These are phyloP conservation scores for Babesia ovata DNA, from an alignment of 169 alveolate genomes.

Conservation along the genomic window DNA sequence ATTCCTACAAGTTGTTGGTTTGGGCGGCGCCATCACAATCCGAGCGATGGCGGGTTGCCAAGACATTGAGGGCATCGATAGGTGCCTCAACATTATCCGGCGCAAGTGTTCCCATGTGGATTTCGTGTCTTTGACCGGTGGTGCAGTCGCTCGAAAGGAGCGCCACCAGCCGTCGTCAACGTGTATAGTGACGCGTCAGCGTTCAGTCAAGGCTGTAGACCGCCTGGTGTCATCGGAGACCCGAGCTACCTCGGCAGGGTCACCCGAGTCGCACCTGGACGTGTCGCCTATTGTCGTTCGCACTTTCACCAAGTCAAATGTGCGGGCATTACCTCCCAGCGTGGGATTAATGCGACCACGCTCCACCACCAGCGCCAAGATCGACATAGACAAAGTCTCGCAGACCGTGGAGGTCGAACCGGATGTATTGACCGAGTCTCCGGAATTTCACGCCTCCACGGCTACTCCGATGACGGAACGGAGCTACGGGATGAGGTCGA, in stretches of 20 bases:
- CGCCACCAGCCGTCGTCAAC: conserved; percentile 14
- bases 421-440: neutral
- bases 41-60: neutral
- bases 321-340: conserved; percentile 21
- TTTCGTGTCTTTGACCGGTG: neutral
- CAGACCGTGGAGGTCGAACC: neutral
- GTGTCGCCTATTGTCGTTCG: conserved; percentile 38
- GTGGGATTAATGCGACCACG: conserved; percentile 14
- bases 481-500: conserved; percentile 6
- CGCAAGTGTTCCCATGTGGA: neutral
- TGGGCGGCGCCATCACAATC: neutral
- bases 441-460: neutral
- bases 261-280: conserved; percentile 1
- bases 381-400: neutral
- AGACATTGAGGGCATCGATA: conserved; percentile 12
- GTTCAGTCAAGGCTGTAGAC: neutral
- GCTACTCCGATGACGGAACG: neutral
- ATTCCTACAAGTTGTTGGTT: neutral
- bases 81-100: conserved; percentile 15
- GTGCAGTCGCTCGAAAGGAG: neutral
- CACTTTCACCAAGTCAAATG: conserved; percentile 20
- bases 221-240: conserved; percentile 4
- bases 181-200: conserved; percentile 10
- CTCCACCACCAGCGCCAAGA: neutral
- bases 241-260: conserved; percentile 4